Conservation (phyloP, 768 basidiomycete genomes). For the Ephemerocybe angulata region DNA sequence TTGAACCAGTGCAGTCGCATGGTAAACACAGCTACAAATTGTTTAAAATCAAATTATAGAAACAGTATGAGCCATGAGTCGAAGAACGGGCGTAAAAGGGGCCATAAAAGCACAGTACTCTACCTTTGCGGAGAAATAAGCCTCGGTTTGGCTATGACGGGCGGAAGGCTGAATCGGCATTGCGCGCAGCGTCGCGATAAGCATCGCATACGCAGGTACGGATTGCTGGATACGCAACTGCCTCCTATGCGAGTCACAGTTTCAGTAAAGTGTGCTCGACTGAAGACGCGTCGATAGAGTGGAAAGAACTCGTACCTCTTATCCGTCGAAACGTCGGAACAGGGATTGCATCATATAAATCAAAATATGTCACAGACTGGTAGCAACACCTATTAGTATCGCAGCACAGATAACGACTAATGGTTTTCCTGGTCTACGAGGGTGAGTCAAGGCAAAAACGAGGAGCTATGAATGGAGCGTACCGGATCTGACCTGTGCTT, state of each 20-base stretch:
- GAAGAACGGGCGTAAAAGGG: background rate
- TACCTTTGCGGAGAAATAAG: conserved; percentile 5
- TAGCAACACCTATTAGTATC: background rate
- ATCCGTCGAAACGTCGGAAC: conserved; percentile 3
- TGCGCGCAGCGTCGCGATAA: conserved; percentile 4
- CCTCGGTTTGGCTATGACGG: conserved; percentile 3
- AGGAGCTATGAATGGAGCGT: too few relatives aligned
- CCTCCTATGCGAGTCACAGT: background rate
- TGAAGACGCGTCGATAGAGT: background rate
- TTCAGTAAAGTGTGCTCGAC: background rate
- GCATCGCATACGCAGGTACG: background rate
- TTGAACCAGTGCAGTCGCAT: background rate
- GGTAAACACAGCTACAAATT: conserved; percentile 5
- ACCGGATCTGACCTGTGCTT: too few relatives aligned
- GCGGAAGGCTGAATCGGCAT: background rate
- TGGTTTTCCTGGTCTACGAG: background rate
- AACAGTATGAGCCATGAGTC: background rate
- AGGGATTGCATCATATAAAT: conserved; percentile 2
- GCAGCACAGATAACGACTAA: background rate
- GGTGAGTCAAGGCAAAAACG: too few relatives aligned
- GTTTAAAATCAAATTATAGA: conserved; percentile 1
- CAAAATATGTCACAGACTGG: background rate
- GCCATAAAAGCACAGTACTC: too few relatives aligned
- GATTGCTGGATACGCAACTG: background rate
- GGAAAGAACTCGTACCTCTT: background rate